phyloP scores from a whole-genome alignment of 2,329 filamentous ascomycete genomes.

The Penicillium brevicompactum region DNA sequence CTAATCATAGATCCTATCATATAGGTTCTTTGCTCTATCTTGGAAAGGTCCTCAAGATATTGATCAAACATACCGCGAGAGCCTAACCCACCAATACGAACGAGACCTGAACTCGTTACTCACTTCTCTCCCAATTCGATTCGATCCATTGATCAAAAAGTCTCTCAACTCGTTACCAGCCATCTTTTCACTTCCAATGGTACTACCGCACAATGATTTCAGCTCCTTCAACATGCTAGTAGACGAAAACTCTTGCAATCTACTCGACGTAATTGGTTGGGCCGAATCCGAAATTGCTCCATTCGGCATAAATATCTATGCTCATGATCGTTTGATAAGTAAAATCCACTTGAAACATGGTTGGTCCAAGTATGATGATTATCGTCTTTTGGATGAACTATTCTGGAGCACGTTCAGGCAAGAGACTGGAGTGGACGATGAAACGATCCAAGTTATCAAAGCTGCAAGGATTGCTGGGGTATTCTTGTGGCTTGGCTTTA shows the following conservation, averaged over 20 bases:
- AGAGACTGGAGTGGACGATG: conserved; percentile 2
- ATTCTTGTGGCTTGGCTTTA: conserved; percentile 42
- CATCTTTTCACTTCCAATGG: conserved; percentile 44
- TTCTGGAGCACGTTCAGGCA: conserved; percentile 39
- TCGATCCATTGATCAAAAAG: conserved; percentile 35
- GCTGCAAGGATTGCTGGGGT: conserved; percentile 37
- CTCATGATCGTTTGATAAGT: conserved; percentile 35
- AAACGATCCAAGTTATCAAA: conserved; percentile 31
- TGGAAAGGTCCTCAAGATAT: conserved; percentile 41
- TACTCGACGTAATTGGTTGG: conserved; percentile 48
- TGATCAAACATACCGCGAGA: conserved; percentile 25
- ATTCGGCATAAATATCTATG: conserved; percentile 45
- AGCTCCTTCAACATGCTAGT: conserved; percentile 45
- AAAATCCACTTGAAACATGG: conserved; percentile 41
- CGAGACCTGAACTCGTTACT: conserved; percentile 38
- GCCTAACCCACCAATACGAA: conserved; percentile 28
- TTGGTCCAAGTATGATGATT: conserved; percentile 39
- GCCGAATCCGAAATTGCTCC: conserved; percentile 44
- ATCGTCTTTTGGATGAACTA: conserved; percentile 26
- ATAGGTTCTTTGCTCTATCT: conserved; percentile 45
- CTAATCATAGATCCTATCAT: conserved; percentile 14
- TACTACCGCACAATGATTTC: conserved; percentile 46
- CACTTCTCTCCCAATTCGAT: conserved; percentile 36
- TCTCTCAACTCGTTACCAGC: conserved; percentile 33
- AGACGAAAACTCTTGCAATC: conserved; percentile 37